A percentile compares a stretch with the other conserved stretches of the same genome.
Conservation (phyloP, 192 early-diverging fungal species). For the Entophlyctis luteolus region DNA sequence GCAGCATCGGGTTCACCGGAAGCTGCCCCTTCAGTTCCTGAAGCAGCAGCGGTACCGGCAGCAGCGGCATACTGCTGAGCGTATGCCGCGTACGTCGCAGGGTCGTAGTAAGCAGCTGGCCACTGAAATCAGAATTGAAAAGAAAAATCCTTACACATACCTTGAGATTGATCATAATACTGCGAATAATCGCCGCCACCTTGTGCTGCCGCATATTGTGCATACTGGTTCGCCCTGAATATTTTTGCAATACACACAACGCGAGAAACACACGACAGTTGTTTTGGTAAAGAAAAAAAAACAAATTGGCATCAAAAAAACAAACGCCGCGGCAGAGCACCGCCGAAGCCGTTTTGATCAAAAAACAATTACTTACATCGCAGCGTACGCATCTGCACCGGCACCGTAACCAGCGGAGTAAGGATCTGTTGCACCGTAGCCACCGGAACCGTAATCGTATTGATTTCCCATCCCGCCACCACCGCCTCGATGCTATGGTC, state of each 20-base stretch:
- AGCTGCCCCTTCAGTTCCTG: neutral
- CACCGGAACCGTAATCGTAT: neutral
- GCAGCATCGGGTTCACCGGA: neutral
- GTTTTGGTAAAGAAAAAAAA: neutral
- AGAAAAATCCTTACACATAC: neutral
- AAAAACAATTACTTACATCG: neutral
- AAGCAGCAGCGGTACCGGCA: neutral
- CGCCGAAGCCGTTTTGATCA: no score
- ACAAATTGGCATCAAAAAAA: neutral
- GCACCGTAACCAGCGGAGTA: conserved; percentile 1
- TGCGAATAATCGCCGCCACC: conserved; percentile 27
- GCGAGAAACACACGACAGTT: neutral
- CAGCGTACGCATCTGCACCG: neutral
- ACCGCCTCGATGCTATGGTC: neutral
- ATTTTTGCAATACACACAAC: conserved; percentile 1
- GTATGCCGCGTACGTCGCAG: neutral
- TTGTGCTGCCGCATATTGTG: neutral
- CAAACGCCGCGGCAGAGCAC: neutral
- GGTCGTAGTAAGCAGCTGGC: neutral
- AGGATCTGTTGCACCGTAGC: neutral
- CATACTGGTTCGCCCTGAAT: neutral
- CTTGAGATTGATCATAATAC: conserved; percentile 15
- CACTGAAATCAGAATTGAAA: neutral
- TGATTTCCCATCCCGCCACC: neutral
- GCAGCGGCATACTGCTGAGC: neutral